Evolutionary conservation across 176 grass and related monocot genomes (phyloP).

Genomic region (Ampelocalamus luodianensis): DNA sequence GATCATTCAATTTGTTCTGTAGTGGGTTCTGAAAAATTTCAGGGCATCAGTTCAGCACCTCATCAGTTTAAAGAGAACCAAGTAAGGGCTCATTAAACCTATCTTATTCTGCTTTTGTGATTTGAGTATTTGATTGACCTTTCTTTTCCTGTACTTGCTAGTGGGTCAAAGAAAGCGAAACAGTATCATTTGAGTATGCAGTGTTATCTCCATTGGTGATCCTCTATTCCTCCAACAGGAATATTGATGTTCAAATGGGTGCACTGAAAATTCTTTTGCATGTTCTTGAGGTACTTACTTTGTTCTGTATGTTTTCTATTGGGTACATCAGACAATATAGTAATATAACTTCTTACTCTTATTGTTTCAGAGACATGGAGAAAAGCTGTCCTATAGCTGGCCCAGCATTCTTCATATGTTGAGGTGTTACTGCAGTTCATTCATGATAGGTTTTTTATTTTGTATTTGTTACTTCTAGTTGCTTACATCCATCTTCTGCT

Average conservation of each 20-base stretch:
- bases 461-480: conserved; percentile 39
- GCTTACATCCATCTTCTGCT: conserved; percentile 44
- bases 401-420: conserved; percentile 87
- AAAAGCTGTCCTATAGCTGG: conserved; percentile 92
- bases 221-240: conserved; percentile 85
- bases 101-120: conserved; percentile 17
- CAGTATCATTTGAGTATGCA: conserved; percentile 86
- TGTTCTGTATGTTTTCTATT: conserved; percentile 39
- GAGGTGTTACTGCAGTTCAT: conserved; percentile 64
- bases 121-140: conserved; percentile 49
- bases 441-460: conserved; percentile 42
- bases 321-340: conserved; percentile 34
- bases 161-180: conserved; percentile 68
- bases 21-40: conserved; percentile 88
- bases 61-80: conserved; percentile 53
- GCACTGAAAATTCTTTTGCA: conserved; percentile 94
- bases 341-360: conserved; percentile 29
- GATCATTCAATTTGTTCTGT: conserved; percentile 97
- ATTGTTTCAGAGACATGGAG: conserved; percentile 92
- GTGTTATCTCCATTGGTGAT: conserved; percentile 85
- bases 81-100: conserved; percentile 40
- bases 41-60: conserved; percentile 57
- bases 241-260: conserved; percentile 81
- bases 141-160: conserved; percentile 52
- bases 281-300: conserved; percentile 87